These are phyloP conservation scores for Arthrobotrys iridis DNA, from an alignment of 2,329 filamentous ascomycete genomes.

Conservation along the genomic window DNA sequence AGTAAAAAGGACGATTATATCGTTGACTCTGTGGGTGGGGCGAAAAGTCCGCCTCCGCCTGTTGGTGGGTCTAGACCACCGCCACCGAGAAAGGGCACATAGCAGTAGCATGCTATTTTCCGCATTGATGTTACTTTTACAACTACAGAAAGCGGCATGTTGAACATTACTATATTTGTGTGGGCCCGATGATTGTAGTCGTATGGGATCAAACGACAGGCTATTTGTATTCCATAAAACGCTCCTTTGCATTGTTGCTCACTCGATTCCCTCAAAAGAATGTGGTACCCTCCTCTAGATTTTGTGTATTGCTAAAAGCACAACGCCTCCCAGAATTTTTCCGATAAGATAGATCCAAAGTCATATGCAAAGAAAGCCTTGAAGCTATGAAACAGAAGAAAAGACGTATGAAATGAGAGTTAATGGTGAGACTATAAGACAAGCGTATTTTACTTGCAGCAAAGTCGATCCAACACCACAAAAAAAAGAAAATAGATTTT, in stretches of 20 bases:
- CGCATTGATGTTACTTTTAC: neutral
- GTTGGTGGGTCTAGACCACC: conserved; percentile 49
- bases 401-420: neutral
- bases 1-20: conserved; percentile 61
- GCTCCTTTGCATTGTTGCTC: neutral
- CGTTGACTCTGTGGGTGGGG: conserved; percentile 17
- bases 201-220: neutral
- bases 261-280: conserved; percentile 10
- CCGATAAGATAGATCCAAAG: neutral
- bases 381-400: neutral
- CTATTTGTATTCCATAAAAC: neutral
- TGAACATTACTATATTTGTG: neutral
- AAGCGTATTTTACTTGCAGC: neutral
- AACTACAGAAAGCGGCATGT: neutral
- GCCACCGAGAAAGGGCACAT: conserved; percentile 38
- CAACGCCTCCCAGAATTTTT: conserved; percentile 29
- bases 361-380: neutral
- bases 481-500: neutral
- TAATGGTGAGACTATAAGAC: too few species aligned
- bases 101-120: neutral
- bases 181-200: neutral
- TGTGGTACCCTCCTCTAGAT: neutral
- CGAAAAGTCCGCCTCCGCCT: conserved; percentile 54
- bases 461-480: too few species aligned
- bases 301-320: neutral